These are phyloP conservation scores for Bipolaris zeicola DNA, from an alignment of 2,329 filamentous ascomycete species.

Conservation along the genomic window DNA sequence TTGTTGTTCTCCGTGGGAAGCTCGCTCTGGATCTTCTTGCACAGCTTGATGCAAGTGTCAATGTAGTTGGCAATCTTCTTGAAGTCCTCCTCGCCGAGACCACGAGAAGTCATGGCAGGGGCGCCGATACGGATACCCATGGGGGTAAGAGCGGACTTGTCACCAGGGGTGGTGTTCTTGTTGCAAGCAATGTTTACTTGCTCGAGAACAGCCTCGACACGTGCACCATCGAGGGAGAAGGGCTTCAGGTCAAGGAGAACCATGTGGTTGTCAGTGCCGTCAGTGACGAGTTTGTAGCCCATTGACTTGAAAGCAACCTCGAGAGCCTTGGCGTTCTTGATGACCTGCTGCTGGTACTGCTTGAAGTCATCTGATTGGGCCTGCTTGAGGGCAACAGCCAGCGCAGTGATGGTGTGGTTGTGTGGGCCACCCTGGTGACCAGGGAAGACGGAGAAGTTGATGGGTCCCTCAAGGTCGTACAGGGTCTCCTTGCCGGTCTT, in stretches of 20 bases:
- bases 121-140: conserved; percentile 93
- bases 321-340: conserved; percentile 91
- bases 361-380: conserved; percentile 89
- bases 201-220: conserved; percentile 94
- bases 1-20: conserved; percentile 98
- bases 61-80: conserved; percentile 81
- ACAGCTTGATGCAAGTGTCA: conserved; percentile 84
- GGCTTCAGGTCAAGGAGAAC: conserved; percentile 93
- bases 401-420: conserved; percentile 98
- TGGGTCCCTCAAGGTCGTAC: conserved; percentile 92
- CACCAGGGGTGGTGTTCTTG: conserved; percentile 98
- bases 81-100: conserved; percentile 90
- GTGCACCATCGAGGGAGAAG: conserved; percentile 85
- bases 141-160: conserved; percentile 90
- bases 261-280: conserved; percentile 97
- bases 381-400: conserved; percentile 94
- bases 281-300: conserved; percentile 92
- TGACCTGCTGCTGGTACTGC: conserved; percentile 89
- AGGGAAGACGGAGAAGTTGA: conserved; percentile 99
- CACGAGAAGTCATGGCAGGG: conserved; percentile 95
- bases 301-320: conserved; percentile 69
- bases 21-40: conserved; percentile 80
- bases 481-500: conserved; percentile 85
- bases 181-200: conserved; percentile 99
- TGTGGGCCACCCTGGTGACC: conserved; percentile 98